A percentile compares a stretch with the other conserved stretches of the same genome.
phyloP scores from a whole-genome alignment of 176 grass and related monocot species.

The Juncus effusus region DNA sequence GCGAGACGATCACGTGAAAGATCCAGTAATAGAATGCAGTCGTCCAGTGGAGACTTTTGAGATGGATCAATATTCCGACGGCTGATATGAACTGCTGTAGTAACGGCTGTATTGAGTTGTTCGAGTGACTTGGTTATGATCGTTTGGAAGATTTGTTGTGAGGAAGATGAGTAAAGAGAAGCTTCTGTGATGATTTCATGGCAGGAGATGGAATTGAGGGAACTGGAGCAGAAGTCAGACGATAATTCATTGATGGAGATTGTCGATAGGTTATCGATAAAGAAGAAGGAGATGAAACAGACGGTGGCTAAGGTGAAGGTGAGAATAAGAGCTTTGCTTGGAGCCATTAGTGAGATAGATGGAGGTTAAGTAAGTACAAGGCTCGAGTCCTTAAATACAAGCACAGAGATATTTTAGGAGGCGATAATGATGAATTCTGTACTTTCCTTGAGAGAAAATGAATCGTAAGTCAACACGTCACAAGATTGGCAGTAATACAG shows the following conservation, averaged over 20 bases:
- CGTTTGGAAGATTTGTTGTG: slow-evolving; percentile 22
- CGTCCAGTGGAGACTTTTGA: slow-evolving; percentile 31
- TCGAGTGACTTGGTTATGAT: slow-evolving; percentile 29
- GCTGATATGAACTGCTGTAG: slow-evolving; percentile 6
- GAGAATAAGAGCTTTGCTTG: slow-evolving; percentile 2
- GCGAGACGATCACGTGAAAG: slow-evolving; percentile 47
- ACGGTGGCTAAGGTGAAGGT: slow-evolving; percentile 22
- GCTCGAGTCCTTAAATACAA: too few species aligned
- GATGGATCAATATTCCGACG: not conserved
- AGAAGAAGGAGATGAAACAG: slow-evolving; percentile 18
- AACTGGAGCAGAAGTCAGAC: slow-evolving; percentile 38
- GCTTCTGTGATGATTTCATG: slow-evolving; percentile 31
- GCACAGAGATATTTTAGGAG: too few species aligned
- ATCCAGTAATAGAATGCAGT: slow-evolving; percentile 46
- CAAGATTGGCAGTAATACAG: too few species aligned
- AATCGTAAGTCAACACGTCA: too few species aligned
- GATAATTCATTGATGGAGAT: too few species aligned
- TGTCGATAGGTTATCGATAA: not conserved
- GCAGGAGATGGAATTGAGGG: slow-evolving; percentile 44
- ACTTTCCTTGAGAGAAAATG: too few species aligned
- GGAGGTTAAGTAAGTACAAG: too few species aligned
- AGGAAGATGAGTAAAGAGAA: not conserved
- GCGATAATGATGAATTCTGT: too few species aligned
- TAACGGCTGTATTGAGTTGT: slow-evolving; percentile 28
- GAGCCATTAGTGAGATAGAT: slow-evolving; percentile 12